Conservation (phyloP, 2,329 filamentous ascomycete species). For the Calonectria pseudoturangicola region DNA sequence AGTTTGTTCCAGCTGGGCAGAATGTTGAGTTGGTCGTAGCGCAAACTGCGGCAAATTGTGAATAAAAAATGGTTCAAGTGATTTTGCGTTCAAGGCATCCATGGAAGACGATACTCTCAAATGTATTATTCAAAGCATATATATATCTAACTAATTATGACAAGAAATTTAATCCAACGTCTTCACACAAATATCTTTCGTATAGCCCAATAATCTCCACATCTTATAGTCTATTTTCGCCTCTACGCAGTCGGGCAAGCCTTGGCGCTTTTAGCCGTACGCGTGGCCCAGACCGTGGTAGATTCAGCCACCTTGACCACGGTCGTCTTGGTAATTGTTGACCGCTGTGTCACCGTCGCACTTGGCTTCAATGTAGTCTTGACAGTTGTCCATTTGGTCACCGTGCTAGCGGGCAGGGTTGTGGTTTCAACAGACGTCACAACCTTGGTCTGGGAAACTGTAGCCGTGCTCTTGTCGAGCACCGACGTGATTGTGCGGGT, state of each 20-base stretch:
- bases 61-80: no score
- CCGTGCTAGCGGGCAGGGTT: constrained; percentile 47
- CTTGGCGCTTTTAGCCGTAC: constrained; percentile 34
- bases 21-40: no score
- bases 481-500: constrained; percentile 40
- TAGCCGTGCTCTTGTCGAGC: constrained; percentile 34
- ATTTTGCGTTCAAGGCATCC: no score
- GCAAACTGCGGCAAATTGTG: no score
- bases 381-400: constrained; percentile 50
- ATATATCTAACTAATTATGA: no score
- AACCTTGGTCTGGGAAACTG: constrained; percentile 33
- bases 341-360: constrained; percentile 40
- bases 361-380: constrained; percentile 52
- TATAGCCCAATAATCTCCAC: no score
- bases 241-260: constrained; percentile 29
- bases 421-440: constrained; percentile 39
- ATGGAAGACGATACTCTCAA: no score
- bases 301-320: constrained; percentile 35
- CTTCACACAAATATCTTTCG: no score
- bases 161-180: no score
- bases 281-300: constrained; percentile 27
- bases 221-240: no score
- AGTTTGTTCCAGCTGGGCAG: no score
- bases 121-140: no score
- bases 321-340: constrained; percentile 43